Evolutionary conservation across 306 rosid species (phyloP), one percentile per base, ranked within the genome.

Genomic region (Inga laurina): DNA sequence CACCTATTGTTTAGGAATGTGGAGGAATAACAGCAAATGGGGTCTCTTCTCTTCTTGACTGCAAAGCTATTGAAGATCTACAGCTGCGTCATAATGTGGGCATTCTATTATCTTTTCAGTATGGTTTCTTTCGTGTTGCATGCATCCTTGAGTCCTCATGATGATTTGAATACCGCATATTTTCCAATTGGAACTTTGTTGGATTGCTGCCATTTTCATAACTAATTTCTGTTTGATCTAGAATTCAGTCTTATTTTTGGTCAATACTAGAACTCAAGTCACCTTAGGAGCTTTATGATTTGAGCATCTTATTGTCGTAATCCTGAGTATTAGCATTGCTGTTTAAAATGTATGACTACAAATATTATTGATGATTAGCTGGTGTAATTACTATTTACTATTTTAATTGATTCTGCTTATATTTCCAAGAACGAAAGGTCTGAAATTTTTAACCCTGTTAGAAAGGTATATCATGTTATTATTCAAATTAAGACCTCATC

Each of bases 61-160:
- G 97, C 89, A 81, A 65, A 81, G 97, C 98, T 84, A 91, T 94
- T 72, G 97, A 94, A 88, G 97, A 94, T 91, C 88, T 94, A 71
- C 51, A 88, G 84, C 84, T 94, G 88, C 94, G 93, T 49, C 98
- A 94, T 88, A 94, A 90, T 75, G 98, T 94, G 90, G 85, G 98
- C 61, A 80, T 83, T 81, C 76, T 72, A 5, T 59, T 35, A 0
- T 30, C 43, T 76, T 57, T 68, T 43, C 46, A 43, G 37, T 24
- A 54, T 48, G 34, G 43, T 22, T 67, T 76, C 49, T 77, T 72
- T 82, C 56, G 44, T 61, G 22, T 49, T 57, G 22, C 52, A 16
- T 56, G 68, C 10, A 44, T 61, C 41, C 68, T 37, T 52, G 51
- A 65, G 74, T 61, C 48, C 48, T 72, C 73, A 74, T 74, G 54